Evolutionary conservation across 2,329 filamentous ascomycete genomes (phyloP).

Genomic region (Domatiomyces globalis): DNA sequence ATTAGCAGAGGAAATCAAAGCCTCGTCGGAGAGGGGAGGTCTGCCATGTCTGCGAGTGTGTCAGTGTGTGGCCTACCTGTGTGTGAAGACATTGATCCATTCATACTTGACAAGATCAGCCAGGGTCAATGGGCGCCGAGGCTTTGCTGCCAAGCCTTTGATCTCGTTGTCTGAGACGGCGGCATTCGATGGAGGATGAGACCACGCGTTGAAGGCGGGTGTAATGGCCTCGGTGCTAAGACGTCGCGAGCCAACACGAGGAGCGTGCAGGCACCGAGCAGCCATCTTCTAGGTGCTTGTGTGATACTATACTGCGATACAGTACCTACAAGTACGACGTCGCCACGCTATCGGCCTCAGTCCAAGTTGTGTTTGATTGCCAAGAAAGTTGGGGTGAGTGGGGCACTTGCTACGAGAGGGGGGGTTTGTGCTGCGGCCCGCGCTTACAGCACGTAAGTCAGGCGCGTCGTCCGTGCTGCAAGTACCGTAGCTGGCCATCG

Average conservation of each 20-base stretch:
- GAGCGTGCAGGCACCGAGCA: background rate
- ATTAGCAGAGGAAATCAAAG: slow-evolving; percentile 79
- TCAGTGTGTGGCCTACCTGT: slow-evolving; percentile 5
- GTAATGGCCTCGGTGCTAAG: background rate
- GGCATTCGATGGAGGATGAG: slow-evolving; percentile 30
- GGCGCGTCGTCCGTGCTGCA: too few relatives aligned
- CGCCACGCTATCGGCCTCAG: too few relatives aligned
- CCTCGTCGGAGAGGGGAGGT: slow-evolving; percentile 65
- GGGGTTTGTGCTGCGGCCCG: too few relatives aligned
- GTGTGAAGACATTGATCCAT: background rate
- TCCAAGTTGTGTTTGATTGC: too few relatives aligned
- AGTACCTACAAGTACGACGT: too few relatives aligned
- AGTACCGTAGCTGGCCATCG: too few relatives aligned
- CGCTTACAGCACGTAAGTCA: too few relatives aligned
- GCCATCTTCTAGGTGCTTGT: background rate
- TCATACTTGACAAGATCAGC: slow-evolving; percentile 73
- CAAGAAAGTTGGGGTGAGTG: too few relatives aligned
- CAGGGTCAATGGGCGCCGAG: slow-evolving; percentile 68
- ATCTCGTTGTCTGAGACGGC: slow-evolving; percentile 57
- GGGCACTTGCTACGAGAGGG: too few relatives aligned
- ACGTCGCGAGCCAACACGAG: background rate
- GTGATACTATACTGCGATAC: background rate
- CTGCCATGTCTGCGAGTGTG: slow-evolving; percentile 46
- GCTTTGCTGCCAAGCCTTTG: slow-evolving; percentile 58
- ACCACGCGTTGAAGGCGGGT: background rate